These are phyloP conservation scores for Paulownia fortunei DNA, from an alignment of 257 asterid genomes.

Conservation along the genomic window DNA sequence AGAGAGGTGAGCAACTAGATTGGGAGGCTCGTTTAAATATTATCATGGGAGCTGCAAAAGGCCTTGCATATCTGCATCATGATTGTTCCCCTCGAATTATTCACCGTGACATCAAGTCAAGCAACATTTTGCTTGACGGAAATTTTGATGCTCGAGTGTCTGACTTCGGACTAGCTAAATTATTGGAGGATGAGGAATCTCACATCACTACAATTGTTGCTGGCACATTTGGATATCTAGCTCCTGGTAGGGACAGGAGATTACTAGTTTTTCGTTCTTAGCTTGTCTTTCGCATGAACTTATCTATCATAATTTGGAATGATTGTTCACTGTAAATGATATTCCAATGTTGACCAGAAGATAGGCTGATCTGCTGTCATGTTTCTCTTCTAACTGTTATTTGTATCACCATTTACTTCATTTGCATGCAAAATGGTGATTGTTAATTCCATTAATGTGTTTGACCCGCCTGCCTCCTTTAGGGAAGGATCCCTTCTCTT, in stretches of 20 bases:
- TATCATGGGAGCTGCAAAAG: conserved; percentile 79
- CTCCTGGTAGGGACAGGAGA: conserved; percentile 63
- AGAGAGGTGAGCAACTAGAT: conserved; percentile 70
- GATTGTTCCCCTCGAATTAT: conserved; percentile 83
- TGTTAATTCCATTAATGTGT: background rate
- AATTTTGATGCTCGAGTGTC: conserved; percentile 82
- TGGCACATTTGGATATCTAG: conserved; percentile 83
- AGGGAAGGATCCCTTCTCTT: background rate
- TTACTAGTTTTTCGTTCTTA: conserved; percentile 18
- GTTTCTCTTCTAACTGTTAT: background rate
- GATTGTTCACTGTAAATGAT: background rate
- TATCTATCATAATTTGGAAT: background rate
- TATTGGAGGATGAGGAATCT: conserved; percentile 79
- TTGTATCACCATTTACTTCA: background rate
- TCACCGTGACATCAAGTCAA: conserved; percentile 84
- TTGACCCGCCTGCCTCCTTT: conserved; percentile 13
- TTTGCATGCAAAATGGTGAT: background rate
- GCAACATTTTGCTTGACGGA: conserved; percentile 80
- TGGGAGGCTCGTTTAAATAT: conserved; percentile 80
- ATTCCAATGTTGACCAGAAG: background rate
- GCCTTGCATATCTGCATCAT: conserved; percentile 82
- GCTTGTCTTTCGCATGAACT: background rate
- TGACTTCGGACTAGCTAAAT: conserved; percentile 82
- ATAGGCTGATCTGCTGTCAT: background rate
- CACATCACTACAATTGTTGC: conserved; percentile 90